Base-by-base conservation (phyloP, 1,139 yeast genomes). In the Nematodospora anomalae region DNA sequence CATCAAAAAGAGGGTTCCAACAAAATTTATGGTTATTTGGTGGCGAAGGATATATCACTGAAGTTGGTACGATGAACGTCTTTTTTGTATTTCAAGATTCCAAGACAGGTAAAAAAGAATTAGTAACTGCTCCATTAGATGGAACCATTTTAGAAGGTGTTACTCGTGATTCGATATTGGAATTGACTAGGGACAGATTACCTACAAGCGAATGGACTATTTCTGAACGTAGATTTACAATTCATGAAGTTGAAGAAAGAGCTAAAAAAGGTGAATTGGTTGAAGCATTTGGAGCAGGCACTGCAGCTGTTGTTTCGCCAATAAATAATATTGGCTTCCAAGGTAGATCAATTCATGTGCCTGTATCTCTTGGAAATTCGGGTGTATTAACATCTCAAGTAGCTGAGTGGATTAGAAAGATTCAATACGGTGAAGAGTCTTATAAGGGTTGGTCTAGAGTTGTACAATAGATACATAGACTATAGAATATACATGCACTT, bases 1-100 rank as follows among this genome's bases (percentile, higher is more conserved):
- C 98, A 34, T 95, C 96, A 32, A 54, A 71, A 31, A 78, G 85
- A 56, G 98, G 98, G 31, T 90, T 80, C 72, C 92, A 85, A 60
- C 98, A 92, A 67, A 89, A 90, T 72, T 71, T 92, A 61, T 92
- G 98, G 98, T 73, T 92, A 51, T 90, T 90, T 57, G 97, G 97
- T 38, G 84, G 84, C 33, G 92, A 90, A 55, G 88, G 89, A 42
- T 67, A 79, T 58, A 77, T 92, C 53, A 92, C 97, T 46, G 98
- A 92, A 67, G 97, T 87, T 40, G 98, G 98, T 48, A 89, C 97
- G 42, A 92, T 92, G 97, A 92, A 92, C 64, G 90, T 75, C 32
- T 92, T 92, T 67, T 80, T 86, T 52, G 96, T 80, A 11, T 87
- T 90, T 70, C 65, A 79, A 62, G 35, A 39, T 26, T 75, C 81